Base-by-base conservation (phyloP, 2,329 filamentous ascomycete genomes). In the Peltaster fructicola region DNA sequence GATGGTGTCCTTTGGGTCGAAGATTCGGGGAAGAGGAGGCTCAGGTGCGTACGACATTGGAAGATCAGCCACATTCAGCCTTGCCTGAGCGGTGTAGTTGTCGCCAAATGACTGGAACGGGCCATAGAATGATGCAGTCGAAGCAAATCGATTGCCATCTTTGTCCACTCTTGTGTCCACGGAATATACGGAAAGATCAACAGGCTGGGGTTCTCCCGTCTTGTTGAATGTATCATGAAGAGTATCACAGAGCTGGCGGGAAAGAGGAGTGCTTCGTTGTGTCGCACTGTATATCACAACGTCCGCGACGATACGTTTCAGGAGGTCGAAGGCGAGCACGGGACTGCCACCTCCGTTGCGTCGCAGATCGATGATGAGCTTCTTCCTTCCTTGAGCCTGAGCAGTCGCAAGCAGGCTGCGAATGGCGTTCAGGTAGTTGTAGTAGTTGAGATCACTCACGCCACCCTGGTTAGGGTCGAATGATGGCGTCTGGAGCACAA, bases 401-500 rank as follows among this genome's bases (percentile, higher is more conserved):
- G 21, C 17, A 20, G 30, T 22, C 25, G 30, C 12, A 22, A 34
- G 24, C 31, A 48, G 55, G 4, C 45, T 23, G 2, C 29, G 14
- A 10, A 56, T 40, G 3, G 49, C 35, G 8, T 30, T 18, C 7
- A 37, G 38, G 27, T 53, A 53, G 4, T 39, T 41, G n/a, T 35
- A 26, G 14, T n/a, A n/a, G n/a, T n/a, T n/a, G n/a, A n/a, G n/a
- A n/a, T n/a, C n/a, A n/a, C n/a, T n/a, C n/a, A 47, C 36, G 4
- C 34, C 41, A 4, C 38, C 36, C 2, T 29, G 38, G 17, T 30
- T 36, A 23, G 43, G 38, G 5, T 45, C 31, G 22, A 57, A 57
- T 24, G 32, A 48, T 1, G 53, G 53, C 17, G 56, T 49, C 23
- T 50, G 54, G 7, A 58, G 36, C 1, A 58, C 48, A 4, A 45